phyloP scores from a whole-genome alignment of 768 basidiomycete genomes.

The Lactifluus volemus region DNA sequence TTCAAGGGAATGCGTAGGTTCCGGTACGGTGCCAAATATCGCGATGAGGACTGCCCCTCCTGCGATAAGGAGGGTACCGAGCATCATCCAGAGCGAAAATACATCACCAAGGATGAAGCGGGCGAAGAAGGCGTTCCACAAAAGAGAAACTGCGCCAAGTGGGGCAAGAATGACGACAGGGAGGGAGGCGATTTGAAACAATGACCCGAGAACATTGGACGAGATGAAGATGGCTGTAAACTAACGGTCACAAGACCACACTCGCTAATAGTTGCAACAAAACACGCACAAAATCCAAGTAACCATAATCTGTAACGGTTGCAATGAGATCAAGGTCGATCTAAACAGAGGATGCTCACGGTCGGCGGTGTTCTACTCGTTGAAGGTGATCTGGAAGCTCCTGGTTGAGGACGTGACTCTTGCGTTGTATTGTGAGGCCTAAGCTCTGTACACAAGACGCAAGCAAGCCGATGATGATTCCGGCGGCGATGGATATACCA shows the following conservation, averaged over 20 bases:
- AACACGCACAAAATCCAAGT: constrained; percentile 55
- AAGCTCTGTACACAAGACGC: constrained; percentile 86
- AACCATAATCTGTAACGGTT: constrained; percentile 63
- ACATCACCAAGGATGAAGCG: constrained; percentile 74
- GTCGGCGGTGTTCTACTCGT: constrained; percentile 66
- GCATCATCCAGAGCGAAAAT: constrained; percentile 75
- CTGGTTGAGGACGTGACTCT: constrained; percentile 85
- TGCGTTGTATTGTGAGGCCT: constrained; percentile 87
- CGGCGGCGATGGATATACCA: constrained; percentile 34
- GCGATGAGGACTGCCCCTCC: constrained; percentile 86
- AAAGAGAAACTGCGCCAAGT: constrained; percentile 81
- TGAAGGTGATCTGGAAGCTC: constrained; percentile 53
- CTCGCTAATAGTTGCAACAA: constrained; percentile 1
- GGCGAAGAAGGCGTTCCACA: constrained; percentile 94
- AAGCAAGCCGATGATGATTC: constrained; percentile 55
- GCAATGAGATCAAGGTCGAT: background rate
- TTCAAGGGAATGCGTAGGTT: constrained; percentile 77
- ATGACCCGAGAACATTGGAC: constrained; percentile 79
- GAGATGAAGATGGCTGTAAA: constrained; percentile 62
- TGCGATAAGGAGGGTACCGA: constrained; percentile 84
- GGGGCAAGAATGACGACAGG: constrained; percentile 94
- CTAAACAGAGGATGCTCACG: constrained; percentile 39
- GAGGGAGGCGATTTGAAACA: constrained; percentile 89
- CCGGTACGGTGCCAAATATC: constrained; percentile 85
- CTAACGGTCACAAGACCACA: background rate